Conservation (phyloP, 139 green algal species). For the Tetradesmus lagerheimii region DNA sequence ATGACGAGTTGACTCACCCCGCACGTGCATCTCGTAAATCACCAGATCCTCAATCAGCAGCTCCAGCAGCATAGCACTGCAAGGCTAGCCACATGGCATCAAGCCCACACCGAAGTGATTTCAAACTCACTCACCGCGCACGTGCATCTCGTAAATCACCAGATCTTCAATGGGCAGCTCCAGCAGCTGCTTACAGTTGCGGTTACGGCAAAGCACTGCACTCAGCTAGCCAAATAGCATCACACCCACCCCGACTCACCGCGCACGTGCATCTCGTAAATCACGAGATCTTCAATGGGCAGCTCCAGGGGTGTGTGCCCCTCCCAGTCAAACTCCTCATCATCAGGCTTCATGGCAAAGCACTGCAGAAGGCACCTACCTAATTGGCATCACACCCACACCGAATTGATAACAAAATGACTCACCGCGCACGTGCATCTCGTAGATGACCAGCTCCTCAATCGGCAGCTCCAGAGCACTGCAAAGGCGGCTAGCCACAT, state of each 20-base stretch:
- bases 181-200: no score
- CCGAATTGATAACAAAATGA: neutral
- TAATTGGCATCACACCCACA: neutral
- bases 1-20: no score
- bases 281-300: slow-evolving; percentile 90
- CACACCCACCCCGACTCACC: no score
- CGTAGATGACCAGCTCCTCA: slow-evolving; percentile 97
- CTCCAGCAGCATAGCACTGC: no score
- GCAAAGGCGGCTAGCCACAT: no score
- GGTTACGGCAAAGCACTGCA: no score
- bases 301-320: slow-evolving; percentile 82
- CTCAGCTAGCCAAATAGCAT: no score
- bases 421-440: slow-evolving; percentile 92
- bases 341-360: neutral
- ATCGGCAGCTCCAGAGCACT: slow-evolving; percentile 84
- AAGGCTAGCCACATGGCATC: no score
- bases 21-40: no score
- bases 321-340: slow-evolving; percentile 85
- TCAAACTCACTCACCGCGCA: slow-evolving; percentile 75
- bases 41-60: no score
- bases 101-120: no score
- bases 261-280: slow-evolving; percentile 98
- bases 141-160: slow-evolving; percentile 98
- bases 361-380: no score
- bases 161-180: slow-evolving; percentile 92